Evolutionary conservation across 2,329 filamentous ascomycete species (phyloP).

Genomic region (Epichloe scottii): DNA sequence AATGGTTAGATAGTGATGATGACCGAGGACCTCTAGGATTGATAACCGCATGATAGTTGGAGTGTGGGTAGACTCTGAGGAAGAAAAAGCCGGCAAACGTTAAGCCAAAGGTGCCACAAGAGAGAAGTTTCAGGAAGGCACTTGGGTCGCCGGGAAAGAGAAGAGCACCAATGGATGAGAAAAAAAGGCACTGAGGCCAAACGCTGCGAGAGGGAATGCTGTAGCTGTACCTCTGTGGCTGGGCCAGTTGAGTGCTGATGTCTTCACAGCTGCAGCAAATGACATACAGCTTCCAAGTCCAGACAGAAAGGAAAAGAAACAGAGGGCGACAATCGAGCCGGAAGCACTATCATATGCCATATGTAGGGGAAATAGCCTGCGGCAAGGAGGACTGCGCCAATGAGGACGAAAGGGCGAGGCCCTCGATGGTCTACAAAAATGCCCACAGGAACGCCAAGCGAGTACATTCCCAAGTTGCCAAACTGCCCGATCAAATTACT

Average conservation of each 20-base stretch:
- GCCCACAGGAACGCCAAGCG: slow-evolving; percentile 76
- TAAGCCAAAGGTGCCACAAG: slow-evolving; percentile 65
- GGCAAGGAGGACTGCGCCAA: slow-evolving; percentile 60
- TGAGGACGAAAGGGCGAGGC: slow-evolving; percentile 63
- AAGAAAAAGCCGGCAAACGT: slow-evolving; percentile 75
- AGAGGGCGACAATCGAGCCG: slow-evolving; percentile 50
- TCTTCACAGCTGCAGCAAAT: slow-evolving; percentile 81
- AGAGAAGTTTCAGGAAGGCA: slow-evolving; percentile 67
- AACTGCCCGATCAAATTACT: slow-evolving; percentile 81
- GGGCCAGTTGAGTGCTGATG: slow-evolving; percentile 82
- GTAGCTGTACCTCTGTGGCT: slow-evolving; percentile 85
- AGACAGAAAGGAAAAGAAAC: slow-evolving; percentile 73
- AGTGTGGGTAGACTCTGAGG: slow-evolving; percentile 52
- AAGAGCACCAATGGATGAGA: slow-evolving; percentile 65
- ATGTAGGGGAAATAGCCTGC: slow-evolving; percentile 81
- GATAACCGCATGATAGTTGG: slow-evolving; percentile 46
- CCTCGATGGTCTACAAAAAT: slow-evolving; percentile 76
- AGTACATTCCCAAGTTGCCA: slow-evolving; percentile 90
- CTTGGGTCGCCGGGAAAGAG: slow-evolving; percentile 75
- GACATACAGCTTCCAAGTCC: slow-evolving; percentile 83
- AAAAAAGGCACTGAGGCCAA: slow-evolving; percentile 96
- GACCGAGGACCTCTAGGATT: slow-evolving; percentile 9
- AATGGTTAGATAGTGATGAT: neutral
- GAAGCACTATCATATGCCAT: slow-evolving; percentile 59
- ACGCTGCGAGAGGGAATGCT: slow-evolving; percentile 82